Percentiles rank a stretch among this genome's conserved stretches.
Conservation (phyloP, 176 grass and related monocot genomes). For the Dactylis glomerata region DNA sequence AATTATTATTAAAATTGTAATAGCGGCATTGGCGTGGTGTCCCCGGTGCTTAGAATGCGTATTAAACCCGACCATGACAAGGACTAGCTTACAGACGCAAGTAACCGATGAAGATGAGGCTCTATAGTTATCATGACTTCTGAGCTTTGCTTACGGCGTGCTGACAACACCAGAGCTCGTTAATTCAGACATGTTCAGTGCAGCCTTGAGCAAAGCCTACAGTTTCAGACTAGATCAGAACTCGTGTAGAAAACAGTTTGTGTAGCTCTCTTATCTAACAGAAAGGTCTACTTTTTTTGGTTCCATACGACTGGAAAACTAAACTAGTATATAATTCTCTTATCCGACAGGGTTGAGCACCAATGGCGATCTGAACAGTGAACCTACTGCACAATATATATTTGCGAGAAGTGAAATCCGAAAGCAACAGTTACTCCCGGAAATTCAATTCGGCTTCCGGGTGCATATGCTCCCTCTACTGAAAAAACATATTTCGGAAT, state of each 20-base stretch:
- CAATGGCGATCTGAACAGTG: constrained; percentile 22
- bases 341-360: constrained; percentile 8
- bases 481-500: too few relatives aligned
- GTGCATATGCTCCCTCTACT: too few relatives aligned
- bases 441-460: too few relatives aligned
- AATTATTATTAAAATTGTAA: background rate
- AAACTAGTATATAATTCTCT: background rate
- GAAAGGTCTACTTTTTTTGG: background rate
- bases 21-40: constrained; percentile 8
- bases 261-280: background rate
- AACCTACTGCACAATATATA: constrained; percentile 22
- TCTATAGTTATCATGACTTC: constrained; percentile 8
- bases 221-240: background rate
- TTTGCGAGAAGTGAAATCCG: constrained; percentile 25
- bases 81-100: constrained; percentile 42
- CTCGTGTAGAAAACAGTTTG: constrained; percentile 2
- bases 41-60: constrained; percentile 2
- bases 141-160: constrained; percentile 28
- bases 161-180: constrained; percentile 5
- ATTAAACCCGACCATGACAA: constrained; percentile 43
- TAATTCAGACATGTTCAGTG: constrained; percentile 9
- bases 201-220: background rate
- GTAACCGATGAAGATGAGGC: constrained; percentile 25
- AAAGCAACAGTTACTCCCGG: constrained; percentile 15
- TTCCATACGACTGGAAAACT: background rate